phyloP scores from a whole-genome alignment of 1,139 yeast species.

The Yamadazyma dendronema region DNA sequence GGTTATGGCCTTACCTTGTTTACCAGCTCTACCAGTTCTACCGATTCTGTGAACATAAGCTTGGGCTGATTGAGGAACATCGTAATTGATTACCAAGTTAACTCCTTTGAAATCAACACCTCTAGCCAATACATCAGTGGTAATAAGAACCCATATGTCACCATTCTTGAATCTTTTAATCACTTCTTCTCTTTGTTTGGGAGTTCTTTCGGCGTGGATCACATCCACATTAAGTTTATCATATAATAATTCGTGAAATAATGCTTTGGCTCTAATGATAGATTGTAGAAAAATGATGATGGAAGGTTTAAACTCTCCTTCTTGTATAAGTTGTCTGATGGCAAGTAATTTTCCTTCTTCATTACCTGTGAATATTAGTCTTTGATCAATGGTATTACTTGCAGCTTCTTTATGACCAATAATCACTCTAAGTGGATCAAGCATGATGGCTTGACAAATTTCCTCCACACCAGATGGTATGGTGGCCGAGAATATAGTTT shows the following conservation, averaged over 20 bases:
- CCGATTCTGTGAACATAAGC: slow-evolving; percentile 98
- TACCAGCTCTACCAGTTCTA: slow-evolving; percentile 97
- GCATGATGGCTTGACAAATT: slow-evolving; percentile 82
- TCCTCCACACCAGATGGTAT: slow-evolving; percentile 93
- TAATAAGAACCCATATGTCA: slow-evolving; percentile 92
- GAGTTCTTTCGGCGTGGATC: slow-evolving; percentile 93
- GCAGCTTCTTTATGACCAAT: slow-evolving; percentile 97
- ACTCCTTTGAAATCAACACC: slow-evolving; percentile 98
- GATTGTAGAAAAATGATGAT: slow-evolving; percentile 89
- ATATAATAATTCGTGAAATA: slow-evolving; percentile 86
- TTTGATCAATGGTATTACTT: slow-evolving; percentile 77
- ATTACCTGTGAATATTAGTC: slow-evolving; percentile 80
- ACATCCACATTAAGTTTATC: slow-evolving; percentile 93
- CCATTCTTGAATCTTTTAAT: slow-evolving; percentile 85
- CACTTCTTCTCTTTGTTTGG: slow-evolving; percentile 80
- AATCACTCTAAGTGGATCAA: slow-evolving; percentile 78
- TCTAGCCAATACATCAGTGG: slow-evolving; percentile 93
- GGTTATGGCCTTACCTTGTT: slow-evolving; percentile 82
- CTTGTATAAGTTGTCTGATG: slow-evolving; percentile 80
- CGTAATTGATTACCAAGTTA: slow-evolving; percentile 90
- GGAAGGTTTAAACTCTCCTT: slow-evolving; percentile 90
- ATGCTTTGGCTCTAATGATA: slow-evolving; percentile 89
- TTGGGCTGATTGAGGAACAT: slow-evolving; percentile 92
- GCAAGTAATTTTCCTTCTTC: slow-evolving; percentile 95
- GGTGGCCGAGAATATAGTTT: slow-evolving; percentile 91